Base-by-base conservation (phyloP, 2,329 filamentous ascomycete species). In the Apiospora malaysiana region DNA sequence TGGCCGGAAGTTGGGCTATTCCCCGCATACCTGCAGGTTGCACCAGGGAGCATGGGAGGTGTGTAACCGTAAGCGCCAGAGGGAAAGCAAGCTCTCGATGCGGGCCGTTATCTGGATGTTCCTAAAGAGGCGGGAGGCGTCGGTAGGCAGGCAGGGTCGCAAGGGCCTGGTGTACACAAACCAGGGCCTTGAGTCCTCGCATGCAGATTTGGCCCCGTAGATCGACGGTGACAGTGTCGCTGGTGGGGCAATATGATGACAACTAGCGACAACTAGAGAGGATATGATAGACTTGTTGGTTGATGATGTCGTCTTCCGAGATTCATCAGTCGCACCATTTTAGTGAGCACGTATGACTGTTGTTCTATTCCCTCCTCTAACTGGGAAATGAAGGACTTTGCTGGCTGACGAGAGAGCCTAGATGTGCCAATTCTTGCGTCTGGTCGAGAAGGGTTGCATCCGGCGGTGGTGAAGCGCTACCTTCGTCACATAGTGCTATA, bases 11-110 rank as follows among this genome's bases (percentile, higher is more conserved):
- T 81, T 78, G 78, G 78, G 77, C 76, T 76, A 77, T 79, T 79
- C 81, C 79, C 81, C 79, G 79, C 79, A 80, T 77, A 72, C 77
- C 16, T 81, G 80, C 78, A 81, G 79, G 81, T 80, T 77, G 74
- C 75, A 78, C 73, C 65, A 72, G 73, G 69, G 70, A 70, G 78
- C 72, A 65, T 71, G 72, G 69, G 70, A 71, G 71, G 75, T 75
- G 74, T 74, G 74, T 63, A 63, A 63, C 56, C 32, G 56, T 63
- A 63, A 74, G 74, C 76, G 77, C 77, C 77, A 76, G 73, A 75
- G 74, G 73, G 67, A 68, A 45, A 46, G 45, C 43, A 47, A 49
- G 46, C 67, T 49, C 46, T 51, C 23, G 45, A 66, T 43, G 51
- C 75, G 68, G 70, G 68, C 74, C 72, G 74, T 74, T 75, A 71